phyloP scores from a whole-genome alignment of 75 land plant species.

The Picea glauca region DNA sequence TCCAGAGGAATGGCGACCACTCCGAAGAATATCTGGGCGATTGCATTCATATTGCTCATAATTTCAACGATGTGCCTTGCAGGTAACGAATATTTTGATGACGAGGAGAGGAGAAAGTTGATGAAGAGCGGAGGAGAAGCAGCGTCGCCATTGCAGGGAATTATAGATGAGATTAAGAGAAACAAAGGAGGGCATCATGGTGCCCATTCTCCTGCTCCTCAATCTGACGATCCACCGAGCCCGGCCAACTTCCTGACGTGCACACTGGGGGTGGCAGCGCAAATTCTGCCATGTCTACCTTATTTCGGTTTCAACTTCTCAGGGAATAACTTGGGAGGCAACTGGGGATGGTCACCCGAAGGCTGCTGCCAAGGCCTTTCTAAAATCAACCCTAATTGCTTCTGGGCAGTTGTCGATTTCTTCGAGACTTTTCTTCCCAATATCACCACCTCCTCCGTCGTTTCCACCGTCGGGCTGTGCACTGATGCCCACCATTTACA shows the following conservation, averaged over 20 bases:
- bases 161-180: neutral
- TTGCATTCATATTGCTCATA: too few species aligned
- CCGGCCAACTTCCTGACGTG: neutral
- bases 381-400: neutral
- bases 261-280: neutral
- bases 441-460: neutral
- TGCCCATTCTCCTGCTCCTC: neutral
- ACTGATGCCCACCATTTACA: too few species aligned
- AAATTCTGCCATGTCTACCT: conserved; percentile 1
- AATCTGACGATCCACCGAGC: neutral
- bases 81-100: too few species aligned
- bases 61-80: too few species aligned
- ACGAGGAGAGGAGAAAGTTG: too few species aligned
- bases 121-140: too few species aligned
- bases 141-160: neutral
- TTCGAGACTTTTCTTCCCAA: neutral
- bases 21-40: too few species aligned
- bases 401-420: neutral
- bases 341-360: conserved; percentile 5
- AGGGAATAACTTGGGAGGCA: neutral
- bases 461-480: neutral
- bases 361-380: neutral
- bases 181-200: neutral
- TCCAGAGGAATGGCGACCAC: too few species aligned
- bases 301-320: neutral